Conservation (phyloP, 2,329 filamentous ascomycete genomes). For the Fulvia fulva region DNA sequence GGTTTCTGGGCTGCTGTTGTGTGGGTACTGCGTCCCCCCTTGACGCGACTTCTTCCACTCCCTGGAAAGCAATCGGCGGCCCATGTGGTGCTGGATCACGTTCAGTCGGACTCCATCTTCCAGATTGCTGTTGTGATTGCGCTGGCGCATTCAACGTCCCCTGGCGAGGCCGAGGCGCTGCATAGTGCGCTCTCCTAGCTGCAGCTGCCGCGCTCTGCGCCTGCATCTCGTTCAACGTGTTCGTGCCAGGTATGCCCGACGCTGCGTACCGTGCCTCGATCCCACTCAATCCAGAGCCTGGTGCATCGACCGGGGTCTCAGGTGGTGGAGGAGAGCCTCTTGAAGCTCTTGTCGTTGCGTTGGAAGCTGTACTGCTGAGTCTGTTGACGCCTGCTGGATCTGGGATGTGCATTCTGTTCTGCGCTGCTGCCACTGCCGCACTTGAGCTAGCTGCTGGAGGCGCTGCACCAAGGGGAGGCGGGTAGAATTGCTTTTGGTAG, state of each 20-base stretch:
- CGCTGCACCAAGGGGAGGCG: conserved; percentile 44
- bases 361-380: conserved; percentile 79
- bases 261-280: conserved; percentile 91
- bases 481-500: conserved; percentile 57
- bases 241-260: conserved; percentile 81
- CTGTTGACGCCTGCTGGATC: conserved; percentile 56
- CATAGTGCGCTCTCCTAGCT: conserved; percentile 75
- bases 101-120: conserved; percentile 96
- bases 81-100: conserved; percentile 78
- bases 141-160: conserved; percentile 38
- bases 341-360: conserved; percentile 85
- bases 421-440: conserved; percentile 9
- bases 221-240: conserved; percentile 71
- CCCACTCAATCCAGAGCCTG: conserved; percentile 51
- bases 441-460: conserved; percentile 18
- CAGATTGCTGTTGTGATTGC: conserved; percentile 38
- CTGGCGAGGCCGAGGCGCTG: conserved; percentile 39
- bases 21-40: conserved; percentile 18
- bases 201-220: conserved; percentile 75
- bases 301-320: conserved; percentile 71
- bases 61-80: conserved; percentile 87
- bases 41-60: conserved; percentile 62
- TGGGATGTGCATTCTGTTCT: conserved; percentile 47
- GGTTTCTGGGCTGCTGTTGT: conserved; percentile 12
- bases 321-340: conserved; percentile 91